These are phyloP conservation scores for Chloranthus sessilifolius DNA, from an alignment of 164 flowering plant species.

Conservation along the genomic window DNA sequence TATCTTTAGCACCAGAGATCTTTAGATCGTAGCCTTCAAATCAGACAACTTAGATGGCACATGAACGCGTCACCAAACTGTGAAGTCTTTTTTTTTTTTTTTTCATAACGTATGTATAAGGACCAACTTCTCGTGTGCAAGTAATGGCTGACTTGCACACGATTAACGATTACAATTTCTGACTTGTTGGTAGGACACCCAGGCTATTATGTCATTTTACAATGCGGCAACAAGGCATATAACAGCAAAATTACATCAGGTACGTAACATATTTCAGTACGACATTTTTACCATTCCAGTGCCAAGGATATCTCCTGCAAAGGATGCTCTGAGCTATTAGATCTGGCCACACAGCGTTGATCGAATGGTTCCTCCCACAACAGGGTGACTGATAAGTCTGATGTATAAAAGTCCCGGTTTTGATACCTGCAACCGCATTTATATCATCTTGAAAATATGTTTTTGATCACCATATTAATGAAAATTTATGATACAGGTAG, in stretches of 20 bases:
- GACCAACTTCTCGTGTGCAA: neutral
- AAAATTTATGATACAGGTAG: conserved; percentile 35
- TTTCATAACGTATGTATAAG: neutral
- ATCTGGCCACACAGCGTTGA: too few species aligned
- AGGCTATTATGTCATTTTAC: conserved; percentile 39
- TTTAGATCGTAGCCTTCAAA: too few species aligned
- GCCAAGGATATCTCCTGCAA: too few species aligned
- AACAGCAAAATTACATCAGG: conserved; percentile 59
- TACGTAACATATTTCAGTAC: too few species aligned
- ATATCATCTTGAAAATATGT: neutral
- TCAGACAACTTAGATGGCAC: too few species aligned
- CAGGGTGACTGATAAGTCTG: neutral
- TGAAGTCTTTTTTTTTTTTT: neutral
- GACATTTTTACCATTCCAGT: too few species aligned
- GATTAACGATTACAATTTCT: neutral
- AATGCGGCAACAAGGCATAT: conserved; percentile 46
- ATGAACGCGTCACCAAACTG: neutral
- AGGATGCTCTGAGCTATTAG: too few species aligned
- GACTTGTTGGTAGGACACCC: conserved; percentile 38
- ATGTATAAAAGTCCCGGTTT: neutral
- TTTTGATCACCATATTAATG: neutral
- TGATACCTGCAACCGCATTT: neutral
- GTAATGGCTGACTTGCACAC: neutral
- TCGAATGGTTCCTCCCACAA: conserved; percentile 14
- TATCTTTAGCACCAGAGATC: too few species aligned